phyloP scores from a whole-genome alignment of 1,284 basidiomycete species.

The Vanrija humicola region DNA sequence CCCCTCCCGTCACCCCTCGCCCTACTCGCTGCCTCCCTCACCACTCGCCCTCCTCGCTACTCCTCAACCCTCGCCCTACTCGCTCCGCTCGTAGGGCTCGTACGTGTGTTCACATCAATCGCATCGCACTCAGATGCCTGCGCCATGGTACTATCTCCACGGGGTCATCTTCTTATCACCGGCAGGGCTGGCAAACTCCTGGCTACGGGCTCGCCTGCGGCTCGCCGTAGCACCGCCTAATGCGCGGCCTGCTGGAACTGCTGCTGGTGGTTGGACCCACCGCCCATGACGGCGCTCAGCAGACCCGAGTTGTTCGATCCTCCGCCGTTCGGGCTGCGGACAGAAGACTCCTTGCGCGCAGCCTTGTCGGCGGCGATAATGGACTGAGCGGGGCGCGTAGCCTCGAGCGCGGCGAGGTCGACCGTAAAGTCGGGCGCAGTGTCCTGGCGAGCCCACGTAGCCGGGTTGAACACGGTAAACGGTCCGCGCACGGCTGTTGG shows the following conservation, averaged over 20 bases:
- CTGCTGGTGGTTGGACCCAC: slow-evolving; percentile 10
- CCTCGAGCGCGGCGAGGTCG: slow-evolving; percentile 35
- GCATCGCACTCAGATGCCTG: too few relatives aligned
- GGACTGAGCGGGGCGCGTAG: slow-evolving; percentile 29
- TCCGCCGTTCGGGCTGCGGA: slow-evolving; percentile 11
- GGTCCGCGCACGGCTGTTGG: slow-evolving; percentile 31
- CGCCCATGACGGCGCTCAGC: neutral
- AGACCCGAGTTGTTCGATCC: neutral
- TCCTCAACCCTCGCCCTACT: too few relatives aligned
- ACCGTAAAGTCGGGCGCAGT: slow-evolving; percentile 43
- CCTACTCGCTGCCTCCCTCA: too few relatives aligned
- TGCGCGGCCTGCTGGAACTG: slow-evolving; percentile 21
- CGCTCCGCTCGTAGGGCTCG: too few relatives aligned
- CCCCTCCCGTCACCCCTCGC: too few relatives aligned
- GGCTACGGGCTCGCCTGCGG: too few relatives aligned
- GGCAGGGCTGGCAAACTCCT: too few relatives aligned
- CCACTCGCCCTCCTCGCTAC: too few relatives aligned
- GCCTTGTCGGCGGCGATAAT: slow-evolving; percentile 28
- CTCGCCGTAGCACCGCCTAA: neutral
- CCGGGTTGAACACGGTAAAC: slow-evolving; percentile 46
- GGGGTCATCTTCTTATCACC: too few relatives aligned
- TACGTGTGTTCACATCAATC: too few relatives aligned
- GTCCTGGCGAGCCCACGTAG: slow-evolving; percentile 35
- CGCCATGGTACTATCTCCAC: too few relatives aligned
- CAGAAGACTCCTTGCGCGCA: slow-evolving; percentile 27